Evolutionary conservation across 1,284 basidiomycete species (phyloP), one percentile per base, ranked within the genome.

Genomic region (Mycosarcoma mackinlayi): DNA sequence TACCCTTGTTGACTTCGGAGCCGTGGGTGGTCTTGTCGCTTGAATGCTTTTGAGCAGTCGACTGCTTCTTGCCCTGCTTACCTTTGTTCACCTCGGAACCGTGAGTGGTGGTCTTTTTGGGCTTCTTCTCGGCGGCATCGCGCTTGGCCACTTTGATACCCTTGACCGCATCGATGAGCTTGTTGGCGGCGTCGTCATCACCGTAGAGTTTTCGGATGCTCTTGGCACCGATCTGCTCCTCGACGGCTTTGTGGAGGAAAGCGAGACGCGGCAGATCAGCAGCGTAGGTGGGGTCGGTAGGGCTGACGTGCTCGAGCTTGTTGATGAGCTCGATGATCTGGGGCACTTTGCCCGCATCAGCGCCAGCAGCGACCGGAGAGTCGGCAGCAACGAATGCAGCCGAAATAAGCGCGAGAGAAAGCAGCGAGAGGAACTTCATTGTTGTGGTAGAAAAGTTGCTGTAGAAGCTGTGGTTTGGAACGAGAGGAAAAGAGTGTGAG

Each of bases 351-450:
- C 63, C 63, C 18, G 38, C 37, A 3, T 65, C 41, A 4, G 55
- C 34, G n/a, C 52, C 52, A 4, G 45, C 25, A 19, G 37, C 62
- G 45, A 51, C 41, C 23, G 41, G 18, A 9, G 54, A 48, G 35
- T 65, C 51, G 13, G 62, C 62, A 5, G 46, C 45, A 8, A 59
- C 62, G 9, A 57, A 18, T 11, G 62, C 51, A 10, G 48, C n/a
- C 5, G 46, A 50, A 28, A 52, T 18, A 7, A 65, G 47, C 3
- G 58, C 50, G 35, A 56, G 51, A 11, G 55, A 47, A 10, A 65
- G 55, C 42, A 65, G 55, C 6, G 55, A 13, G 41, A 59, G 47
- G 51, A 65, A 65, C 62, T 65, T 65, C 55, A 65, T 65, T 4
- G 11, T 42, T 33, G 19, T 6, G 18, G 7, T 16, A 13, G n/a